These are phyloP conservation scores for Bruguiera gymnorhiza DNA, from an alignment of 345 rosid species.

Conservation along the genomic window DNA sequence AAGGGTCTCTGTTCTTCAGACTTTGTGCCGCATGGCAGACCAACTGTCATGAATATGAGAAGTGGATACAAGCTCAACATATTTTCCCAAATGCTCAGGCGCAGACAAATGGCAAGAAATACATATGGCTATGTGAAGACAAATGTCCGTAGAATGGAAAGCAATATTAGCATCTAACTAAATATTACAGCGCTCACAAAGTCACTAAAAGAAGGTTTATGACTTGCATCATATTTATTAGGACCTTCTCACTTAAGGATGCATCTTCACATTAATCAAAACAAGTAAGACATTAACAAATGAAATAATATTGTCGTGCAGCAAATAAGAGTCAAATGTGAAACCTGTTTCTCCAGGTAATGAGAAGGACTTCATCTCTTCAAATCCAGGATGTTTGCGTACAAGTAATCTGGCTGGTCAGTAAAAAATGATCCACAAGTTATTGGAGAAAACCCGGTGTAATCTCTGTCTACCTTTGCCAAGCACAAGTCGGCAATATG, in stretches of 20 bases:
- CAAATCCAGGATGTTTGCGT: conserved; percentile 41
- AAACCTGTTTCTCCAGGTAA: conserved; percentile 4
- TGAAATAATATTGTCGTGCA: background rate
- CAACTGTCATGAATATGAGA: conserved; percentile 39
- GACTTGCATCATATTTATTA: too few species aligned
- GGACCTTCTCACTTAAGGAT: background rate
- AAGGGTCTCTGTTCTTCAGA: conserved; percentile 11
- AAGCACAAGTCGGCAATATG: conserved; percentile 42
- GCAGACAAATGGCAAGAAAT: conserved; percentile 1
- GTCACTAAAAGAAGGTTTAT: too few species aligned
- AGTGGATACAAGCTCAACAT: conserved; percentile 7
- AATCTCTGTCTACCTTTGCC: conserved; percentile 42
- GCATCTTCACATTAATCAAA: background rate
- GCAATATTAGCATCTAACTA: too few species aligned
- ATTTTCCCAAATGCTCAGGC: conserved; percentile 13
- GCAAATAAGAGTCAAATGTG: background rate
- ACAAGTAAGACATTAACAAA: conserved; percentile 9
- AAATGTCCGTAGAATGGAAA: background rate
- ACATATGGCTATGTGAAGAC: background rate
- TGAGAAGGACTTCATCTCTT: conserved; percentile 20
- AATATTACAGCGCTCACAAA: too few species aligned
- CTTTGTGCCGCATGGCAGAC: conserved; percentile 44
- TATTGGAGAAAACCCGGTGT: conserved; percentile 46
- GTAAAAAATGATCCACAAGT: conserved; percentile 28
- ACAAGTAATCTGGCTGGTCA: conserved; percentile 38